phyloP scores from a whole-genome alignment of 2,329 filamentous ascomycete species.

The Microdochium bolleyi region DNA sequence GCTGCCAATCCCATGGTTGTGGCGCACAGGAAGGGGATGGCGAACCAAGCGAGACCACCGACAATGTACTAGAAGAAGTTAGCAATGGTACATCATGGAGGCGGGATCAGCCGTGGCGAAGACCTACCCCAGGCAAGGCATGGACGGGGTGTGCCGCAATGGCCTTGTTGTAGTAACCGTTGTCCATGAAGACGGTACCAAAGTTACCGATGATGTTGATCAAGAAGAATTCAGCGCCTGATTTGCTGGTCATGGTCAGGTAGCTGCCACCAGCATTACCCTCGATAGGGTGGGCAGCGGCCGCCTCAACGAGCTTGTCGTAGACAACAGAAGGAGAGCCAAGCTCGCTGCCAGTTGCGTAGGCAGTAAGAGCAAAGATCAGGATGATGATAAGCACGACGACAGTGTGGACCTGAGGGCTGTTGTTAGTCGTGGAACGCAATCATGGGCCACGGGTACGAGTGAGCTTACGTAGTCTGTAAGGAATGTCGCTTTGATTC shows the following conservation, averaged over 20 bases:
- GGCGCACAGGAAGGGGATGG: slow-evolving; percentile 79
- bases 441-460: not conserved
- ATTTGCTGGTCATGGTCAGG: slow-evolving; percentile 71
- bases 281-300: slow-evolving; percentile 60
- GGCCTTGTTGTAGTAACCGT: slow-evolving; percentile 76
- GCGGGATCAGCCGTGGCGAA: too few relatives aligned
- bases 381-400: slow-evolving; percentile 76
- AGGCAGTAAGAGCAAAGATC: slow-evolving; percentile 73
- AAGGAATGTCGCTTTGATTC: slow-evolving; percentile 75
- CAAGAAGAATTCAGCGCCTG: slow-evolving; percentile 80
- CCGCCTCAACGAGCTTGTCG: slow-evolving; percentile 62
- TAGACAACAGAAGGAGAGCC: slow-evolving; percentile 71
- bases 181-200: slow-evolving; percentile 58
- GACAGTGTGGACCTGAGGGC: slow-evolving; percentile 58
- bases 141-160: slow-evolving; percentile 78
- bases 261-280: slow-evolving; percentile 80
- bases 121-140: slow-evolving; percentile 58
- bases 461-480: slow-evolving; percentile 52
- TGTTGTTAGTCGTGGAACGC: not conserved
- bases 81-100: too few relatives aligned
- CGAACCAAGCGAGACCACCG: slow-evolving; percentile 81
- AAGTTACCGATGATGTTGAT: slow-evolving; percentile 67
- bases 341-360: slow-evolving; percentile 61
- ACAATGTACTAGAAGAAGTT: slow-evolving; percentile 52
- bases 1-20: slow-evolving; percentile 80